Evolutionary conservation across 768 basidiomycete genomes (phyloP).

Genomic region (Boletus tomentosulus): DNA sequence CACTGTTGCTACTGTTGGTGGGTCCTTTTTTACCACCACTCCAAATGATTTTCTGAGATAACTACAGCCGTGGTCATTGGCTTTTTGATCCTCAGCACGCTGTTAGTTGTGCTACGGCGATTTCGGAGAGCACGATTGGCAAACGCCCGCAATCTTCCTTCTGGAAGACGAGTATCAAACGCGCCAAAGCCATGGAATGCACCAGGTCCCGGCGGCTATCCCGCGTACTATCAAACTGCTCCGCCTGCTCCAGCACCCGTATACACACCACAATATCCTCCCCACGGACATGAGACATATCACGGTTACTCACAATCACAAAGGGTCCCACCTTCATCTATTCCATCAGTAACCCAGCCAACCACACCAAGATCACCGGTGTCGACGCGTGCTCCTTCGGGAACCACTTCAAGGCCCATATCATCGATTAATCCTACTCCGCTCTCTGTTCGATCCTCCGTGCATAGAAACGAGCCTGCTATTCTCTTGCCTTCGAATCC

Average conservation of each 20-base stretch:
- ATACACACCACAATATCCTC: slow-evolving; percentile 7
- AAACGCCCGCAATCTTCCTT: background rate
- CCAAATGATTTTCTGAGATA: slow-evolving; percentile 1
- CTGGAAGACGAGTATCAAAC: background rate
- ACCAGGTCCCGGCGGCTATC: background rate
- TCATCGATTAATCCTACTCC: slow-evolving; percentile 1
- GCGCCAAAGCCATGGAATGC: background rate
- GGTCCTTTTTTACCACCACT: background rate
- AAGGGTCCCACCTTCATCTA: background rate
- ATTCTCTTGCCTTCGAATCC: background rate
- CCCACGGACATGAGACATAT: slow-evolving; percentile 1
- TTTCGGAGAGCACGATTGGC: background rate
- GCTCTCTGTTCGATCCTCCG: slow-evolving; percentile 2
- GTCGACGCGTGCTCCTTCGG: background rate
- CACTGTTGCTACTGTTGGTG: slow-evolving; percentile 3
- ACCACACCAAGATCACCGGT: background rate
- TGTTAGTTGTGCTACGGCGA: slow-evolving; percentile 1
- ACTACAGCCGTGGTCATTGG: background rate
- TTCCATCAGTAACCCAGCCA: background rate
- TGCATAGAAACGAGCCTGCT: background rate
- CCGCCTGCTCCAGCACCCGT: background rate
- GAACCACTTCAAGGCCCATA: background rate
- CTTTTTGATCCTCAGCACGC: background rate
- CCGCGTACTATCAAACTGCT: background rate
- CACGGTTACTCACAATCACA: background rate